Evolutionary conservation across 352 stramenopile genomes (phyloP).

Genomic region (Globisporangium nagaii): DNA sequence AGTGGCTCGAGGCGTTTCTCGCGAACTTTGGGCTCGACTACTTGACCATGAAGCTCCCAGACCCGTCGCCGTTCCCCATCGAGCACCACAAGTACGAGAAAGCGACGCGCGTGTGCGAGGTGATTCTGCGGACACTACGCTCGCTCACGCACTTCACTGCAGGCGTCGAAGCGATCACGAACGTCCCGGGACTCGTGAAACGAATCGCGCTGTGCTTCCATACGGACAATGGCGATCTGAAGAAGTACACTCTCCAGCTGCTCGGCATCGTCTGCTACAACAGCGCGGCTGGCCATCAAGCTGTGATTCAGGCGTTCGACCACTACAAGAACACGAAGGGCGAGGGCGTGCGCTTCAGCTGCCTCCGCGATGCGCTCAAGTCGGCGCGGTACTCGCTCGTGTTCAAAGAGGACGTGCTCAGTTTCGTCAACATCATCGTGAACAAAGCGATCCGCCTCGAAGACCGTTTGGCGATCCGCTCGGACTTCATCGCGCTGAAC

Average conservation of each 20-base stretch:
- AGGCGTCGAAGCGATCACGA: constrained; percentile 78
- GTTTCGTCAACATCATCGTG: constrained; percentile 88
- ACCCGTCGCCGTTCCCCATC: constrained; percentile 75
- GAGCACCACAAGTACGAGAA: constrained; percentile 79
- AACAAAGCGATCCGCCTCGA: constrained; percentile 85
- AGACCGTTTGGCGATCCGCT: constrained; percentile 74
- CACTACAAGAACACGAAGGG: constrained; percentile 84
- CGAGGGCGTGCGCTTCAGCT: constrained; percentile 76
- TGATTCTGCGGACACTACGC: constrained; percentile 70
- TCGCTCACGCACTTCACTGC: constrained; percentile 76
- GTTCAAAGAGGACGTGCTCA: constrained; percentile 88
- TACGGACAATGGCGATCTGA: constrained; percentile 76
- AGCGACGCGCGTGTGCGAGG: constrained; percentile 65
- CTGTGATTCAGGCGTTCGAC: constrained; percentile 77
- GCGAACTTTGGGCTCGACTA: constrained; percentile 76
- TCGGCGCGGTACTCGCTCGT: constrained; percentile 78
- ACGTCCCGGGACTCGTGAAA: constrained; percentile 75
- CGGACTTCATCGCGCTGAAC: constrained; percentile 80
- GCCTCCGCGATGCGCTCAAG: constrained; percentile 72
- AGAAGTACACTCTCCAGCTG: constrained; percentile 78
- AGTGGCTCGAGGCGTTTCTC: constrained; percentile 78
- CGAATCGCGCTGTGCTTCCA: constrained; percentile 79
- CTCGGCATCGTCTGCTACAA: constrained; percentile 86
- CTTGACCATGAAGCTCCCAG: constrained; percentile 80
- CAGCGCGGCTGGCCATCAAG: constrained; percentile 70